Evolutionary conservation across 2,329 filamentous ascomycete genomes (phyloP).

Genomic region (Neonectria sp.): DNA sequence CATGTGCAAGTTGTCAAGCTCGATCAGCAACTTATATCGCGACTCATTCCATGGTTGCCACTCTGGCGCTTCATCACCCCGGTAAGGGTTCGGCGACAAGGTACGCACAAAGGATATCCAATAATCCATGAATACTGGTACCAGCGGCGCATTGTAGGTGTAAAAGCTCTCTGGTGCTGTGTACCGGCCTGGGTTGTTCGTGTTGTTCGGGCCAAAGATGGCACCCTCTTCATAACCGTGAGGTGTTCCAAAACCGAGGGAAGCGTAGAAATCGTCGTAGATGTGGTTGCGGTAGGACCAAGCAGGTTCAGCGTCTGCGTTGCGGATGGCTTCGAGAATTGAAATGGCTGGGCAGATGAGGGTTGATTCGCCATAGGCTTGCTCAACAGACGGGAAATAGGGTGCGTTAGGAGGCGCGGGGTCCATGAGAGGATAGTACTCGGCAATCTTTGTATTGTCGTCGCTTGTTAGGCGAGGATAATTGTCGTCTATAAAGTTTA

Average conservation of each 20-base stretch:
- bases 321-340: conserved; percentile 32
- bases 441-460: conserved; percentile 50
- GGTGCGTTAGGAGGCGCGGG: conserved; percentile 51
- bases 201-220: conserved; percentile 57
- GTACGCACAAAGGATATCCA: conserved; percentile 60
- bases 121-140: conserved; percentile 61
- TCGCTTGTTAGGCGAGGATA: conserved; percentile 55
- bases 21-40: conserved; percentile 52
- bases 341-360: conserved; percentile 57
- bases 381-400: conserved; percentile 57
- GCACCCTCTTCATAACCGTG: conserved; percentile 61
- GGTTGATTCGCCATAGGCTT: conserved; percentile 57
- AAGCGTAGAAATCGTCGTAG: conserved; percentile 51
- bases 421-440: conserved; percentile 52
- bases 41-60: conserved; percentile 55
- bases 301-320: conserved; percentile 29
- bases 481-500: conserved; percentile 58
- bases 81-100: conserved; percentile 55
- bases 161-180: conserved; percentile 53
- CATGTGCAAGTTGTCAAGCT: conserved; percentile 54
- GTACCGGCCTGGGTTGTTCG: conserved; percentile 16
- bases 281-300: conserved; percentile 64
- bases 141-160: conserved; percentile 56
- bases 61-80: conserved; percentile 45
- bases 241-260: conserved; percentile 57